These are phyloP conservation scores for Pisolithus tinctorius DNA, from an alignment of 768 basidiomycete species.

Conservation along the genomic window DNA sequence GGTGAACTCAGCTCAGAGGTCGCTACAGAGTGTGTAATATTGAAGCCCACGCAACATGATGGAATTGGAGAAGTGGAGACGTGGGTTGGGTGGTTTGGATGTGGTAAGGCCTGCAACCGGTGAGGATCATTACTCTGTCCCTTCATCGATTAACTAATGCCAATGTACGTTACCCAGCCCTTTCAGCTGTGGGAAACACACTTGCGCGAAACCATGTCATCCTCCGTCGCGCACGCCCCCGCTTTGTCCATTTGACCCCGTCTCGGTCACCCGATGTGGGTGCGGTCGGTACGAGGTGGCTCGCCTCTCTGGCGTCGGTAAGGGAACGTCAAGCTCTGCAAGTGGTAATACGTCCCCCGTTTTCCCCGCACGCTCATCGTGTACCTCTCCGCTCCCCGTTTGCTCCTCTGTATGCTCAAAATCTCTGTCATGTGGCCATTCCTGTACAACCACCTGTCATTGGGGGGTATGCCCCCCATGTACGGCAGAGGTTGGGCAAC, in stretches of 20 bases:
- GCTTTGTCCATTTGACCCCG: conserved; percentile 70
- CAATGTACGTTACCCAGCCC: conserved; percentile 27
- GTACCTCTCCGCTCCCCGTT: conserved; percentile 74
- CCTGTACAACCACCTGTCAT: conserved; percentile 69
- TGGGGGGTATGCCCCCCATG: conserved; percentile 78
- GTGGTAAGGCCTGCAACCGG: conserved; percentile 56
- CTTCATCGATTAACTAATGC: not conserved
- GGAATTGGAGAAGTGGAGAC: conserved; percentile 30
- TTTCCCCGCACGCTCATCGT: conserved; percentile 43
- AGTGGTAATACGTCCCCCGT: conserved; percentile 6
- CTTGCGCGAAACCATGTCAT: conserved; percentile 72
- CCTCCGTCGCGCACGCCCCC: conserved; percentile 53
- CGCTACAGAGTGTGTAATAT: conserved; percentile 26
- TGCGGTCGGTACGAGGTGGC: conserved; percentile 54
- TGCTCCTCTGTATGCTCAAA: conserved; percentile 68
- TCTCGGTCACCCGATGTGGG: conserved; percentile 64
- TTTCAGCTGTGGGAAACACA: conserved; percentile 75
- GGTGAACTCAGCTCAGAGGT: conserved; percentile 48
- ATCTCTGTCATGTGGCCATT: conserved; percentile 65
- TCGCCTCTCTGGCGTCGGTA: conserved; percentile 33
- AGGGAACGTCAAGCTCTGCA: conserved; percentile 12
- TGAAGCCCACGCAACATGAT: conserved; percentile 9
- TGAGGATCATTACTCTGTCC: conserved; percentile 18
- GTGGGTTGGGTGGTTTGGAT: conserved; percentile 67
- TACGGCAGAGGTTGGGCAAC: conserved; percentile 54